A percentile compares a stretch with the other conserved stretches of the same genome.
phyloP scores from a whole-genome alignment of 768 basidiomycete genomes.

The Tremella mesenterica region DNA sequence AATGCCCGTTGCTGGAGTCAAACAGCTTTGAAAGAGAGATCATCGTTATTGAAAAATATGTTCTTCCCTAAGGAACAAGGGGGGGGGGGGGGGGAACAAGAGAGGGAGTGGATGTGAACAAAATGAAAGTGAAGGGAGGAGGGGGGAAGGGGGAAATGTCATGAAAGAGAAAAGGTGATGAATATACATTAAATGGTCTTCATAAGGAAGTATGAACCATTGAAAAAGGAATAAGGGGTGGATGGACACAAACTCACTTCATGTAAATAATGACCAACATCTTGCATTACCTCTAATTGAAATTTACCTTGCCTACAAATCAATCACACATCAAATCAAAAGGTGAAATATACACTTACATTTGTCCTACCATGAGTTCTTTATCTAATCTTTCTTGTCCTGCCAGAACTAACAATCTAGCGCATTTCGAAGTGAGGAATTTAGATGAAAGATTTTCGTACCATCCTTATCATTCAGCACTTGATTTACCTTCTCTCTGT shows the following conservation, averaged over 20 bases:
- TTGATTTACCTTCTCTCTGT: neutral
- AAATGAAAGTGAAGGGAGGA: no score
- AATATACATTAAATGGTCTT: neutral
- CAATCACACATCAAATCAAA: neutral
- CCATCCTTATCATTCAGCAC: slow-evolving; percentile 68
- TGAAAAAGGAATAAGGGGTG: neutral
- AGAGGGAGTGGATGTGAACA: no score
- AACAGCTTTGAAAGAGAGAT: no score
- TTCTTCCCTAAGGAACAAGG: no score
- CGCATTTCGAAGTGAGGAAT: slow-evolving; percentile 69
- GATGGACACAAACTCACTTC: slow-evolving; percentile 56
- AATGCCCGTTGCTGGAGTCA: no score
- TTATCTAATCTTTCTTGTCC: slow-evolving; percentile 88
- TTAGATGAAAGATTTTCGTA: slow-evolving; percentile 70
- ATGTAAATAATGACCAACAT: slow-evolving; percentile 88
- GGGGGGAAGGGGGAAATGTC: no score
- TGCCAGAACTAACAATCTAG: slow-evolving; percentile 79
- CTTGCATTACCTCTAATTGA: slow-evolving; percentile 76
- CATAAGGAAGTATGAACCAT: neutral
- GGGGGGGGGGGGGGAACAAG: no score
- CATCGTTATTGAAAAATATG: no score
- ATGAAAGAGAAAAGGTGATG: neutral
- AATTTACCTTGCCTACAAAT: slow-evolving; percentile 59
- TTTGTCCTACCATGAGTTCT: slow-evolving; percentile 90
- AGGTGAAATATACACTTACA: slow-evolving; percentile 54